A percentile compares a stretch with the other conserved stretches of the same genome.
Evolutionary conservation across 805 yeast genomes (phyloP).

Genomic region (Candida taoyuanica): DNA sequence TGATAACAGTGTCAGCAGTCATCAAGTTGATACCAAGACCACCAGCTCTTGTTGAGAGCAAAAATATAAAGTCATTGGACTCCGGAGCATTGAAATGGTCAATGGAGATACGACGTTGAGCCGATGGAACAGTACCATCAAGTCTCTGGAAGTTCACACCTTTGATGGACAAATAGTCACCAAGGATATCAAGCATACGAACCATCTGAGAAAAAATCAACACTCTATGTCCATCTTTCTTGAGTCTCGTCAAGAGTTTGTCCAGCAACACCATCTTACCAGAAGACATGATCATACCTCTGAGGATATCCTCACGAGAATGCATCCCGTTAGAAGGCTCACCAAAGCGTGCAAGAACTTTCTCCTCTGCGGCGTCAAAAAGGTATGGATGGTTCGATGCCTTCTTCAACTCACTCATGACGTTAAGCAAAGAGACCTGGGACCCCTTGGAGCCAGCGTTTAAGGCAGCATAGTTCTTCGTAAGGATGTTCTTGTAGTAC

Average conservation of each 20-base stretch:
- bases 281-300: slow-evolving; percentile 94
- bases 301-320: slow-evolving; percentile 73
- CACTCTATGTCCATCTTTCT: slow-evolving; percentile 94
- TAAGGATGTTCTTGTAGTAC: slow-evolving; percentile 88
- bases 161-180: slow-evolving; percentile 85
- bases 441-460: slow-evolving; percentile 76
- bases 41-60: slow-evolving; percentile 96
- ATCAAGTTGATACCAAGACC: slow-evolving; percentile 96
- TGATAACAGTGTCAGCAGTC: slow-evolving; percentile 99
- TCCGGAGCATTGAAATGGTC: slow-evolving; percentile 96
- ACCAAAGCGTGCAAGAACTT: slow-evolving; percentile 65
- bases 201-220: slow-evolving; percentile 97
- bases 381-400: slow-evolving; percentile 97
- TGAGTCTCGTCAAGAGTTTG: slow-evolving; percentile 75
- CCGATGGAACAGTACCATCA: slow-evolving; percentile 95
- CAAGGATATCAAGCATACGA: slow-evolving; percentile 87
- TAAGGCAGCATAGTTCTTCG: slow-evolving; percentile 87
- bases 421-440: slow-evolving; percentile 80
- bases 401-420: slow-evolving; percentile 93
- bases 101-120: slow-evolving; percentile 88
- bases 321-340: slow-evolving; percentile 36
- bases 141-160: slow-evolving; percentile 87
- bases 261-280: slow-evolving; percentile 98
- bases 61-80: slow-evolving; percentile 85
- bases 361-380: slow-evolving; percentile 88